A percentile compares a stretch with the other conserved stretches of the same genome.
phyloP scores from a whole-genome alignment of 192 early-diverging fungal species.

The Gonapodya sp. region DNA sequence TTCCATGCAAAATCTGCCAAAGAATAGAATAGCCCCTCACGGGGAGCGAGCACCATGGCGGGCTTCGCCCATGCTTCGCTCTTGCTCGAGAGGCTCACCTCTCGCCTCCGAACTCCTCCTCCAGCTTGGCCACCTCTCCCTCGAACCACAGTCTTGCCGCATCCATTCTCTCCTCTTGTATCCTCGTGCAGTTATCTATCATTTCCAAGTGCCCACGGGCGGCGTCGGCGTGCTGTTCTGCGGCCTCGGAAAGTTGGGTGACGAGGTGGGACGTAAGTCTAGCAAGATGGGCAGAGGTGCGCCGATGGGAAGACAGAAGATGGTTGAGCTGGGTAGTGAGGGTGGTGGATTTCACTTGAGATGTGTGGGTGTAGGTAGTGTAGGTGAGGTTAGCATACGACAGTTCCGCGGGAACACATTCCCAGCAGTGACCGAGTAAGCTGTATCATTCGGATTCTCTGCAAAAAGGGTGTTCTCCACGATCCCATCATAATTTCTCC shows the following conservation, averaged over 20 bases:
- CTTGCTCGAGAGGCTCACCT: too few species aligned
- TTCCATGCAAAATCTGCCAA: too few species aligned
- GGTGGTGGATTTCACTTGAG: neutral
- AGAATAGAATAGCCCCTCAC: too few species aligned
- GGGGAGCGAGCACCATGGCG: too few species aligned
- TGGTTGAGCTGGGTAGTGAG: slow-evolving; percentile 28
- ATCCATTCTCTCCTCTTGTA: slow-evolving; percentile 36
- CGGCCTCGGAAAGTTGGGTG: slow-evolving; percentile 34
- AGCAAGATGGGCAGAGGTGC: slow-evolving; percentile 40
- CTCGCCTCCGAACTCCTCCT: slow-evolving; percentile 45
- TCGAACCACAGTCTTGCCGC: slow-evolving; percentile 37
- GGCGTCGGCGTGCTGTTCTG: slow-evolving; percentile 42
- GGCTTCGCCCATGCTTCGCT: too few species aligned
- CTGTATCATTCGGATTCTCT: too few species aligned
- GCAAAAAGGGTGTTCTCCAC: too few species aligned
- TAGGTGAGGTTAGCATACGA: too few species aligned
- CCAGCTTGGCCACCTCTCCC: slow-evolving; percentile 32
- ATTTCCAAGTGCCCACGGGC: slow-evolving; percentile 44
- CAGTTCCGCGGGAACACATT: too few species aligned
- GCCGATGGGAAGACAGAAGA: slow-evolving; percentile 36
- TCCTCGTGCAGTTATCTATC: slow-evolving; percentile 42
- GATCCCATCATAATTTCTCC: too few species aligned
- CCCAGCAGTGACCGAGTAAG: too few species aligned
- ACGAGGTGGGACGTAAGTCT: slow-evolving; percentile 28
- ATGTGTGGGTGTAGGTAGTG: neutral